Evolutionary conservation across 352 stramenopile species (phyloP), one percentile per base, ranked within the genome.

Genomic region (Phytophthora lateralis): DNA sequence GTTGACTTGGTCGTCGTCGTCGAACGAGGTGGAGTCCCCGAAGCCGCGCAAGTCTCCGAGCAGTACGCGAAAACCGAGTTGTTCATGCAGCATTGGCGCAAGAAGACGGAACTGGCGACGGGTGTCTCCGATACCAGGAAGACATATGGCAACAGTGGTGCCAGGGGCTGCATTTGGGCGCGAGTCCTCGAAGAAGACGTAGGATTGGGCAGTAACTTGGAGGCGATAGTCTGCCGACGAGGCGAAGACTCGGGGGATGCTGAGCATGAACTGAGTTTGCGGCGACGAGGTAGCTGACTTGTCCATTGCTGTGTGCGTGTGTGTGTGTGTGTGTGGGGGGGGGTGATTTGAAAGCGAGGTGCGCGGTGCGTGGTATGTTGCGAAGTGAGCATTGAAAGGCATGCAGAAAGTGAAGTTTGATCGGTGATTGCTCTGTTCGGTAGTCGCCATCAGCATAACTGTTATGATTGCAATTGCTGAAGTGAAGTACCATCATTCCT

Each of bases 11-110:
- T 37, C 14, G 20, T 60, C 32, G 0, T 60, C 29, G 0, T 60
- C 24, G 21, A 75, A 76, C 3, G 60, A 47, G 6, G 66, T 73
- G 39, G 75, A 84, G 26, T 84, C 65, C 21, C 75, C 75, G 41
- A 76, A 78, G 30, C 72, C 75, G 8, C 75, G 75, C 43, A 84
- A 56, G 51, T 84, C 72, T 27, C 71, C 66, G 24, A 80, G 49
- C 15, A 78, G 37, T 17, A 77, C 69, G 24, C 65, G 71, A 10
- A 61, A 57, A 2, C 75, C 57, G 4, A 78, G 56, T 18, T 56
- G 60, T 2, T 71, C 60, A 37, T 81, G 73, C 21, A 84, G 46
- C 27, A 80, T 32, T 14, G 75, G 72, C 1, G 72, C 75, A 21
- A 84, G 35, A 11, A 76, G 39, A 6, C 72, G 75, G 47, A 75